phyloP scores from a whole-genome alignment of 306 rosid species.

The Glycine tomentella region DNA sequence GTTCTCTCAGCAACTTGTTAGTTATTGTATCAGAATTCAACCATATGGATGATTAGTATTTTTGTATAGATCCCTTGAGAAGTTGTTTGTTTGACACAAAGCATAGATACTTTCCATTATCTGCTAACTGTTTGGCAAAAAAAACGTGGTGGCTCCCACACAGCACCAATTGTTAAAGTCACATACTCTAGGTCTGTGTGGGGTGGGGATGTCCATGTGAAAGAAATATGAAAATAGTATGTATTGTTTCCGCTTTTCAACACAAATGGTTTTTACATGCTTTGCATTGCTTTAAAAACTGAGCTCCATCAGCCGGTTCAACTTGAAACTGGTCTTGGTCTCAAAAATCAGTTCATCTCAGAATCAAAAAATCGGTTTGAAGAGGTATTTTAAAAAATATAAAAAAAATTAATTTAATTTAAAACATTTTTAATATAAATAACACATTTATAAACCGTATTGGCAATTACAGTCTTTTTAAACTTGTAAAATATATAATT shows the following conservation, averaged over 20 bases:
- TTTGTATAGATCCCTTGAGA: conserved; percentile 42
- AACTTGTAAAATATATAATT: too few species aligned
- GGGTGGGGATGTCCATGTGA: conserved; percentile 56
- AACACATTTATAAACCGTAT: too few species aligned
- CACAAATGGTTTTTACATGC: neutral
- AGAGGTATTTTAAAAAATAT: too few species aligned
- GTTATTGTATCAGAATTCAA: conserved; percentile 45
- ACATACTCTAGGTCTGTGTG: conserved; percentile 45
- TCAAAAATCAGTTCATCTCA: too few species aligned
- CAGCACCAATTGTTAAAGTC: conserved; percentile 43
- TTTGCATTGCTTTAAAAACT: neutral
- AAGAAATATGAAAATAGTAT: conserved; percentile 45
- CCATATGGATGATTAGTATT: conserved; percentile 38
- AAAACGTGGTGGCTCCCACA: conserved; percentile 61
- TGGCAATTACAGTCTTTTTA: too few species aligned
- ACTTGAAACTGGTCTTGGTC: too few species aligned
- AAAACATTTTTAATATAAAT: too few species aligned
- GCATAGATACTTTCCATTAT: conserved; percentile 36
- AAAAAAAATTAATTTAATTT: too few species aligned
- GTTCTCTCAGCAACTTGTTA: conserved; percentile 47
- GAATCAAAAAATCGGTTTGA: too few species aligned
- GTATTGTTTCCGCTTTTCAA: conserved; percentile 41
- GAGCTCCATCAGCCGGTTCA: too few species aligned
- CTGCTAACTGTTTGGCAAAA: conserved; percentile 68
- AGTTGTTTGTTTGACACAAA: conserved; percentile 52